phyloP scores from a whole-genome alignment of 768 basidiomycete genomes.

The Lentinula aciculospora region DNA sequence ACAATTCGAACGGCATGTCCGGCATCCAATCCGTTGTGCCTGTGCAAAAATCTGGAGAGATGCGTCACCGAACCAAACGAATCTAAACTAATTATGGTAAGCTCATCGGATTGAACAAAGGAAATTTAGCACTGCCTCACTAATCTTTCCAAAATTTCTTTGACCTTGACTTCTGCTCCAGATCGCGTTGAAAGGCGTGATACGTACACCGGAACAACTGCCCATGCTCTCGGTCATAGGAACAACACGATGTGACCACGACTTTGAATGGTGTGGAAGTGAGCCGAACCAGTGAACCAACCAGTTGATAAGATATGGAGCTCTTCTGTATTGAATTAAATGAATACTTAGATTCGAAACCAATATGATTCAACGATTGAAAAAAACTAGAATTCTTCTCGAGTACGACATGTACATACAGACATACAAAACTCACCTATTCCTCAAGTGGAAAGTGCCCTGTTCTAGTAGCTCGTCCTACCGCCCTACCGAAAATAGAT shows the following conservation, averaged over 20 bases:
- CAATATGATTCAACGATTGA: not conserved
- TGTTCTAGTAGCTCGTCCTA: no score
- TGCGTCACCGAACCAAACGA: not conserved
- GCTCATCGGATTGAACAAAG: not conserved
- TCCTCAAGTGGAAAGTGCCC: not conserved
- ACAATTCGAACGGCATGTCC: not conserved
- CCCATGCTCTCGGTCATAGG: constrained; percentile 21
- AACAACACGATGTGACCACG: constrained; percentile 23
- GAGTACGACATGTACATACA: not conserved
- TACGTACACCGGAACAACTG: constrained; percentile 2
- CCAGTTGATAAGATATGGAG: not conserved
- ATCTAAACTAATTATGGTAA: not conserved
- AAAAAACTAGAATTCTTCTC: not conserved
- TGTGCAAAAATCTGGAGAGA: not conserved
- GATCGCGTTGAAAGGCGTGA: constrained; percentile 3
- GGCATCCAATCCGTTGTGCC: not conserved
- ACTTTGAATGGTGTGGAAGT: constrained; percentile 10
- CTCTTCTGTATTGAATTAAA: not conserved
- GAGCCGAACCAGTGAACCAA: constrained; percentile 3
- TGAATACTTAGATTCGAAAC: not conserved
- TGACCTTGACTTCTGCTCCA: not conserved
- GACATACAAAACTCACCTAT: constrained; percentile 6
- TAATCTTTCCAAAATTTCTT: not conserved
- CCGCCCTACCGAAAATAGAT: no score
- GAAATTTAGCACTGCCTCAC: not conserved